A percentile compares a stretch with the other conserved stretches of the same genome.
phyloP scores from a whole-genome alignment of 164 flowering plant genomes.

The Litsea cubeba region DNA sequence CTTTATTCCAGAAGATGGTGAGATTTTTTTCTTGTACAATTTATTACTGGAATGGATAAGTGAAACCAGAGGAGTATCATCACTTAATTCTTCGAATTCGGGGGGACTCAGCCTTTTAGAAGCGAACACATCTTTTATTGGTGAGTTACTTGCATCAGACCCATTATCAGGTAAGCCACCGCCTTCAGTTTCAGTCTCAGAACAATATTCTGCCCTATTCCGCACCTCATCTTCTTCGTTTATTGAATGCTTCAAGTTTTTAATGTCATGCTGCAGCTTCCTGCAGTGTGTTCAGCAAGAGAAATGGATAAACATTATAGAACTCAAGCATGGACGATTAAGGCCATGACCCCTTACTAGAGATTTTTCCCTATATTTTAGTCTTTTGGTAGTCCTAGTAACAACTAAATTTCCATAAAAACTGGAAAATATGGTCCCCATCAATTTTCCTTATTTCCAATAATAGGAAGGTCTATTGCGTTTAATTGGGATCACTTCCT shows the following conservation, averaged over 20 bases:
- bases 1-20: conserved; percentile 10
- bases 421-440: too few species aligned
- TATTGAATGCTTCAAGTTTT: conserved; percentile 41
- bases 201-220: conserved; percentile 43
- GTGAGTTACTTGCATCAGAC: conserved; percentile 31
- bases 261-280: conserved; percentile 56
- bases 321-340: neutral
- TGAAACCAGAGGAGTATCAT: conserved; percentile 55
- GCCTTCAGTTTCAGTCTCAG: conserved; percentile 81
- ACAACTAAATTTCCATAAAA: too few species aligned
- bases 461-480: too few species aligned
- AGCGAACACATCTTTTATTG: conserved; percentile 19
- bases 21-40: conserved; percentile 21
- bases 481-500: too few species aligned
- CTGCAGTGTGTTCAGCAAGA: conserved; percentile 30
- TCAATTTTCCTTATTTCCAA: too few species aligned
- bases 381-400: too few species aligned
- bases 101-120: conserved; percentile 17
- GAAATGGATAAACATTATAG: neutral
- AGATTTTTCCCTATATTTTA: too few species aligned
- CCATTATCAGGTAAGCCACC: conserved; percentile 30
- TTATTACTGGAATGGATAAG: conserved; percentile 26
- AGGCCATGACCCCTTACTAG: too few species aligned
- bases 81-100: conserved; percentile 32
- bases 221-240: conserved; percentile 22